Conservation (phyloP, 495 filamentous ascomycete genomes). For the Podospora comata region DNA sequence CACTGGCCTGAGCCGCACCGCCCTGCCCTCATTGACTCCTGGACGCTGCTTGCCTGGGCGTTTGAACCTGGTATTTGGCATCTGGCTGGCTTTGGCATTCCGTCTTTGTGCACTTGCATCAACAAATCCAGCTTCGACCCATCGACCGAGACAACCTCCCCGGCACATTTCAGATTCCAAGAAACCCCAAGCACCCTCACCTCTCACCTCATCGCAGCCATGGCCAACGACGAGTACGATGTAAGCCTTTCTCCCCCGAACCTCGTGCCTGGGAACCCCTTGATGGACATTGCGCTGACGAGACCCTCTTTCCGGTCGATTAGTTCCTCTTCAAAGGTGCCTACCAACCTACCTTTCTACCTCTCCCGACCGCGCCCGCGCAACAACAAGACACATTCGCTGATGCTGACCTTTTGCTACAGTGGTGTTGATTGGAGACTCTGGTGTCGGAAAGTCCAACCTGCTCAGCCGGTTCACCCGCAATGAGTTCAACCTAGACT, state of each 20-base stretch:
- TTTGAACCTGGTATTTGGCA: constrained; percentile 9
- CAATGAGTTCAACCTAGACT: constrained; percentile 99
- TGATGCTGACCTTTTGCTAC: constrained; percentile 33
- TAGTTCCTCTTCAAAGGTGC: constrained; percentile 99
- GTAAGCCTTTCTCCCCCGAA: constrained; percentile 57
- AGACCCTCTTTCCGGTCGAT: constrained; percentile 18
- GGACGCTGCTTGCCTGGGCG: constrained; percentile 17
- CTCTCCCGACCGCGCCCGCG: constrained; percentile 17
- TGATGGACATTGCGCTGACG: constrained; percentile 32
- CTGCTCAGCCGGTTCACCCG: constrained; percentile 98
- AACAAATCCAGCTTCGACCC: constrained; percentile 14
- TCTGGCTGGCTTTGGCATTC: constrained; percentile 9
- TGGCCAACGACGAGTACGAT: constrained; percentile 99
- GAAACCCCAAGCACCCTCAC: constrained; percentile 22
- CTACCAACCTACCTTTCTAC: constrained; percentile 16
- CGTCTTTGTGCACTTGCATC: constrained; percentile 28
- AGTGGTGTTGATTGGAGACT: constrained; percentile 99
- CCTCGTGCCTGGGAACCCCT: constrained; percentile 15
- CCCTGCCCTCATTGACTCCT: constrained; percentile 32
- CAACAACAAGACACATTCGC: constrained; percentile 13
- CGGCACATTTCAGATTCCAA: constrained; percentile 17
- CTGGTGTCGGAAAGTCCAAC: constrained; percentile 99
- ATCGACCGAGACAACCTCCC: constrained; percentile 18
- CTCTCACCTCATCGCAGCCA: constrained; percentile 39
- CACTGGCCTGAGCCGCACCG: constrained; percentile 34